Evolutionary conservation across 225 moss, liverwort and hornwort genomes (phyloP), one percentile per base, ranked within the genome.

Genomic region (Rhytidiadelphus loreus): DNA sequence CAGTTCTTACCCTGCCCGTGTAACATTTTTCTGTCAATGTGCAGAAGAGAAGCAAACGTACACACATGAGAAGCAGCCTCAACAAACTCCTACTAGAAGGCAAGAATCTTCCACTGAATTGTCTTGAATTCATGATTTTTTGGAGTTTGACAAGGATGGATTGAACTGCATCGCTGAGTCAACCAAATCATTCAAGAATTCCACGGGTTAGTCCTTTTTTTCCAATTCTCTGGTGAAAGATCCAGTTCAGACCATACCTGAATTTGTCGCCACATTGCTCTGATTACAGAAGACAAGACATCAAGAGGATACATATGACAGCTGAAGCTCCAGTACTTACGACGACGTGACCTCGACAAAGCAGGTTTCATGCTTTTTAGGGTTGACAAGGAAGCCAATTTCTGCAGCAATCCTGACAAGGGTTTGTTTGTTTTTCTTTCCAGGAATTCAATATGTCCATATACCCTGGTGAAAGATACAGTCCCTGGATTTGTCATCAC

Each of bases 131-230:
- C 56, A 78, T n/a, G 56, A 0, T 41, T 56, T 44, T 50, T 14
- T n/a, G 25, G 52, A 78, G 77, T 56, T 55, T 56, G 56, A 56
- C 77, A 56, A 77, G 56, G 56, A n/a, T 11, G n/a, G 55, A 11
- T 56, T n/a, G n/a, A n/a, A 56, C 25, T 77, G 16, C 25, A 24
- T 32, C 52, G 22, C 75, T 29, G 32, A 23, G 16, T 56, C 24
- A 1, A n/a, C 77, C 56, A 6, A n/a, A n/a, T n/a, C 16, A 4
- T 11, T 56, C 26, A 11, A n/a, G 24, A 56, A 56, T n/a, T 78
- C 11, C 24, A 1, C 0, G 2, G 21, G 11, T 2, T 2, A 14
- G 56, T n/a, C 25, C 37, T n/a, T n/a, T n/a, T 44, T 37, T 44
- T 4, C 39, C 69, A 69, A 69, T 43, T 77, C 56, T n/a, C 56